A percentile compares a stretch with the other conserved stretches of the same genome.
Evolutionary conservation across 768 basidiomycete genomes (phyloP).

Genomic region (Boletus sp.): DNA sequence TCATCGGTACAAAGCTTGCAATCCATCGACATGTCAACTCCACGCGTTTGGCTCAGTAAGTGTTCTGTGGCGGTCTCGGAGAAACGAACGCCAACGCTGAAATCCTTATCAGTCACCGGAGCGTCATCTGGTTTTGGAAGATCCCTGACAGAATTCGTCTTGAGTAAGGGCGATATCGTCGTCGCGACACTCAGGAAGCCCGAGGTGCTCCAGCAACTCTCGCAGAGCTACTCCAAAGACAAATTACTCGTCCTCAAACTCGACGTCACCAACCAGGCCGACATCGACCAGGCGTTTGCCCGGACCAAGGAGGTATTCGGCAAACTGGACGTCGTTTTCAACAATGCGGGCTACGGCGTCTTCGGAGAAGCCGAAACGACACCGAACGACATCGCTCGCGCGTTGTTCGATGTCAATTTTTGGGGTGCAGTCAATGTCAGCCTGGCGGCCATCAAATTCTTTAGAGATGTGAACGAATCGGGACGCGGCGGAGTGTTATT

Average conservation of each 20-base stretch:
- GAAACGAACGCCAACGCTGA: not conserved
- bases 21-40: not conserved
- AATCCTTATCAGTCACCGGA: constrained; percentile 35
- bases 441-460: constrained; percentile 26
- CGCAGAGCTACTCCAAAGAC: constrained; percentile 1
- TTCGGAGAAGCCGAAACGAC: constrained; percentile 26
- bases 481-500: constrained; percentile 21
- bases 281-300: constrained; percentile 12
- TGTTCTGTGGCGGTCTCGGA: not conserved
- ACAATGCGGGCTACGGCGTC: constrained; percentile 17
- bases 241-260: constrained; percentile 15
- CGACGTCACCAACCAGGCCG: constrained; percentile 12
- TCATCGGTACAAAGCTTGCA: not conserved
- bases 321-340: constrained; percentile 21
- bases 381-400: constrained; percentile 16
- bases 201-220: constrained; percentile 13
- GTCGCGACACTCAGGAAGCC: constrained; percentile 45
- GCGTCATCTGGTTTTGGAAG: constrained; percentile 40
- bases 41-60: constrained; percentile 13
- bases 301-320: constrained; percentile 7
- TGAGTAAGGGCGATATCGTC: constrained; percentile 36
- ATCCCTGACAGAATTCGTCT: constrained; percentile 28
- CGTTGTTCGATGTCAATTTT: constrained; percentile 29
- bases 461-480: constrained; percentile 37
- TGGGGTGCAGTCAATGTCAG: constrained; percentile 30